Evolutionary conservation across 2,329 filamentous ascomycete species (phyloP), one percentile per base, ranked within the genome.

Genomic region (Metarhizium guizhouense): DNA sequence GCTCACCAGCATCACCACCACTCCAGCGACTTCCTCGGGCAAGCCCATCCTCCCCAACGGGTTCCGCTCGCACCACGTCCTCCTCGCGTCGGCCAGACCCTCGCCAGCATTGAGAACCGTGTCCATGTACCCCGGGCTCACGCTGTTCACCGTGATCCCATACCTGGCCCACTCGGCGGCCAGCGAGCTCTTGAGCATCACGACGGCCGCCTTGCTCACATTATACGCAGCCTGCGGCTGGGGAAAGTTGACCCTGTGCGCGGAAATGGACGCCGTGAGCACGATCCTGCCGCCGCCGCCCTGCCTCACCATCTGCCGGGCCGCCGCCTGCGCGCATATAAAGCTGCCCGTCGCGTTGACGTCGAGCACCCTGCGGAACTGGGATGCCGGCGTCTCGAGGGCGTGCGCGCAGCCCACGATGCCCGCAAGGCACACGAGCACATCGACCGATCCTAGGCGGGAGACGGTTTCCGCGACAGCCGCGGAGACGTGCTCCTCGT

Each of bases 51-150:
- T 72, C 0, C 85, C 84, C 68, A 79, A 77, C 0, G 86, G 85
- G 64, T 84, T 84, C 55, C 83, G 72, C 38, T 70, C 71, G 25
- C 74, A 74, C 85, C 85, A 88, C 2, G 77, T 73, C 34, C 71
- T 70, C 56, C 80, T 73, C 42, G 77, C 76, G 42, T 74, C 73
- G 11, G 75, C 75, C 50, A 88, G 66, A 7, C 0, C 80, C 81
- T 79, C 76, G 0, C 85, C 84, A 57, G 83, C 83, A 63, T 90
- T 91, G 51, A 91, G 69, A 13, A 88, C 80, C 0, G 86, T 90
- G 63, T 89, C 86, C 83, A 90, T 89, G 62, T 91, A 91, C 0
- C 87, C 87, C 0, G 88, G 88, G 43, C 78, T 83, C 48, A 92
- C 76, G 18, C 76, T 81, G 62, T 92, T 91, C 5, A 87, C 83